Base-by-base conservation (phyloP, 2,329 filamentous ascomycete genomes). In the Dactylellina haptotyla region DNA sequence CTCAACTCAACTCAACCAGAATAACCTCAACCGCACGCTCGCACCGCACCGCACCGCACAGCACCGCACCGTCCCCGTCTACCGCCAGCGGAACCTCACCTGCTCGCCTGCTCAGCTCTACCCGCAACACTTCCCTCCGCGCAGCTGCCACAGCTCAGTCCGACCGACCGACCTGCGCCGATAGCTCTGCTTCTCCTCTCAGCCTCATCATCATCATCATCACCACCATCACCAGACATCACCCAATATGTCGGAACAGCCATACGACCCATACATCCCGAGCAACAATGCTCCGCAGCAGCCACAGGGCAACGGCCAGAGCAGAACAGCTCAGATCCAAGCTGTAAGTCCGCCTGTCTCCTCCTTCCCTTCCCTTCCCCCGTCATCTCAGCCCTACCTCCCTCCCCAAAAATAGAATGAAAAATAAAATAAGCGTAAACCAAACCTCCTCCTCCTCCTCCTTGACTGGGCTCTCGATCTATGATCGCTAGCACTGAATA, bases 251-350 rank as follows among this genome's bases (percentile, higher is more conserved):
- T 71, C 75, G 32, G 81, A 77, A 78, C 81, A 85, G 78, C 91
- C 91, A 77, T 96, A 96, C 83, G 92, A 96, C 83, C 92, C 92
- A 76, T 96, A 95, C 84, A 93, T 94, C 82, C 92, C 92, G 80
- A 87, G 87, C 80, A 88, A 88, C 82, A 85, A 85, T 82, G 81
- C 83, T 75, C 81, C n/a, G n/a, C n/a, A n/a, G n/a, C n/a, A 77
- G 81, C 81, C 77, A 81, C 83, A 81, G 82, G 80, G 81, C 84
- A 86, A 81, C 77, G 86, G 85, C 78, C 89, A 89, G 80, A 85
- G 87, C 79, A 86, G 88, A 82, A 90, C 88, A 65, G 86, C 87
- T 72, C 90, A 90, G 76, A 86, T 96, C 77, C 92, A 96, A 87
- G 90, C 89, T 83, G 92, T 97, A 90, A 85, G 91, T 88, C 32